Percentiles rank a stretch among this genome's conserved stretches.
phyloP scores from a whole-genome alignment of 148 eudicot species.

The Nepenthes mirabilis region DNA sequence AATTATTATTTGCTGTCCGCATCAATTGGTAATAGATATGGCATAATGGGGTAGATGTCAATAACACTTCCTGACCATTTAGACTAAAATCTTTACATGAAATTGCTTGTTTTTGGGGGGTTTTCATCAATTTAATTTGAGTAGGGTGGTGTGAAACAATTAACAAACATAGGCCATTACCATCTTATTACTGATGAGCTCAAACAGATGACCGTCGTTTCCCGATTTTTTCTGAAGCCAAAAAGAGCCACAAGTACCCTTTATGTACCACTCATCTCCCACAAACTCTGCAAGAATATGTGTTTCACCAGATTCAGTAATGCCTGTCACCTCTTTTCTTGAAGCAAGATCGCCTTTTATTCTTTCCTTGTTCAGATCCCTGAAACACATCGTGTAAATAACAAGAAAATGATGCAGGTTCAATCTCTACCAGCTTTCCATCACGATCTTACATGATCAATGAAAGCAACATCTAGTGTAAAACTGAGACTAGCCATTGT shows the following conservation, averaged over 20 bases:
- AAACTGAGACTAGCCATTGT: no score
- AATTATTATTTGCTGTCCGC: no score
- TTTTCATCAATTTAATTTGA: no score
- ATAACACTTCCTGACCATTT: no score
- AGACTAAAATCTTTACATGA: no score
- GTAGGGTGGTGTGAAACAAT: no score
- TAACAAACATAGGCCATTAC: slow-evolving; percentile 21
- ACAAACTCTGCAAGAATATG: slow-evolving; percentile 45
- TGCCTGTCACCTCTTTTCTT: slow-evolving; percentile 41
- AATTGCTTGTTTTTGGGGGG: no score
- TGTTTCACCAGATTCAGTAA: slow-evolving; percentile 45
- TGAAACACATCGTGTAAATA: slow-evolving; percentile 12
- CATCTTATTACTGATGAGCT: slow-evolving; percentile 49
- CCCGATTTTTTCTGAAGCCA: slow-evolving; percentile 20
- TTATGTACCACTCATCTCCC: slow-evolving; percentile 49
- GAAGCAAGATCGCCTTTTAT: slow-evolving; percentile 12
- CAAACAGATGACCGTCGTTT: slow-evolving; percentile 44
- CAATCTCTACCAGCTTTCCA: no score
- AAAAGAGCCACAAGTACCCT: slow-evolving; percentile 45
- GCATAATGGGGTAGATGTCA: no score
- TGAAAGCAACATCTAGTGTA: no score
- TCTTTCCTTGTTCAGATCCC: slow-evolving; percentile 33
- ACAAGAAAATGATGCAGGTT: neutral
- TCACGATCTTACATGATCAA: no score
- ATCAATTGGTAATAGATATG: no score